phyloP scores from a whole-genome alignment of 225 moss, liverwort and hornwort species.

The Bryum argenteum region DNA sequence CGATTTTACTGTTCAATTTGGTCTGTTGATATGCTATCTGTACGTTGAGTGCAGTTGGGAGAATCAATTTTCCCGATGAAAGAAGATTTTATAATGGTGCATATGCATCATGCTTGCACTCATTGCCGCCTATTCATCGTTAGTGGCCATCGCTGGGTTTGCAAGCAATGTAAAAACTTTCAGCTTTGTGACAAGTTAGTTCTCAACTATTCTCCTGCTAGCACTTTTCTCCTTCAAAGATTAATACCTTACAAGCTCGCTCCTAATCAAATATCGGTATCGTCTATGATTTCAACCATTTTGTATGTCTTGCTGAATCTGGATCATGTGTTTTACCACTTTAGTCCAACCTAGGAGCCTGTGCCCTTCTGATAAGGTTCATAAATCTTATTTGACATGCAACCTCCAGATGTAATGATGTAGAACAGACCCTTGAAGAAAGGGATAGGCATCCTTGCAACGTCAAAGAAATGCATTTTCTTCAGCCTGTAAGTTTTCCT shows the following conservation, averaged over 20 bases:
- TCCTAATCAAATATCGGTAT: neutral
- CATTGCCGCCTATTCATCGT: slow-evolving; percentile 91
- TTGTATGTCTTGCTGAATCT: slow-evolving; percentile 20
- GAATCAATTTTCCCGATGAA: slow-evolving; percentile 99
- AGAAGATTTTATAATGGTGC: slow-evolving; percentile 99
- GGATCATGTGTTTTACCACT: neutral
- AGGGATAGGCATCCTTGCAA: slow-evolving; percentile 78
- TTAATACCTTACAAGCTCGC: neutral
- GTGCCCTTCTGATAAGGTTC: neutral
- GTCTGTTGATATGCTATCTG: slow-evolving; percentile 21
- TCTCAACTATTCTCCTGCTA: neutral
- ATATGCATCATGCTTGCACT: slow-evolving; percentile 93
- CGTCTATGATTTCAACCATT: neutral
- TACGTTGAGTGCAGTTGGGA: slow-evolving; percentile 72
- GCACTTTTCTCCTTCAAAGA: neutral
- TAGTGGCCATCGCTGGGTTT: slow-evolving; percentile 81
- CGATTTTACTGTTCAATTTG: neutral
- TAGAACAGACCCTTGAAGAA: slow-evolving; percentile 81
- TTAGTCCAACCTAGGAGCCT: neutral
- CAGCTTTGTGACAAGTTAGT: slow-evolving; percentile 92
- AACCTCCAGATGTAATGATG: slow-evolving; percentile 72
- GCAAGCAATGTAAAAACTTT: slow-evolving; percentile 86
- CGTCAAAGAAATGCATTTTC: slow-evolving; percentile 65
- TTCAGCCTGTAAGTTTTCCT: slow-evolving; percentile 48
- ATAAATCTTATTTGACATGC: slow-evolving; percentile 20